These are phyloP conservation scores for Panicum virgatum DNA, from an alignment of 202 grass and related monocot species.

Conservation along the genomic window DNA sequence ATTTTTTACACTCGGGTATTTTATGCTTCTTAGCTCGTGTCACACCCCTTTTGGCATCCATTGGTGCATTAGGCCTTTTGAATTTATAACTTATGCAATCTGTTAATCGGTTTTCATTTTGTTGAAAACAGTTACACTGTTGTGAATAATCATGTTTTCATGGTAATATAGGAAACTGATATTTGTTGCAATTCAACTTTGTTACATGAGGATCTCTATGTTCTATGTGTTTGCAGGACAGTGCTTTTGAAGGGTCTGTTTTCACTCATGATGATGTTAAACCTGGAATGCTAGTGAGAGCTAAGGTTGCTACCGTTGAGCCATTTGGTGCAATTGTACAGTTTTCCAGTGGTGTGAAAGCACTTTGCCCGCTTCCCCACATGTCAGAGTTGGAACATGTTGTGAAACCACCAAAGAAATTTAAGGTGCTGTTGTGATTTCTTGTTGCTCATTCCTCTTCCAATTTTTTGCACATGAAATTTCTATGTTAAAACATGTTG, in stretches of 20 bases:
- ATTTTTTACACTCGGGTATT: constrained; percentile 21
- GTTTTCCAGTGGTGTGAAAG: constrained; percentile 95
- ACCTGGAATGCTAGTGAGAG: constrained; percentile 90
- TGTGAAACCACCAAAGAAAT: constrained; percentile 90
- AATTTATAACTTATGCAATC: too few relatives aligned
- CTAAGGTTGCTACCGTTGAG: constrained; percentile 76
- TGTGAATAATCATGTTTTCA: neutral
- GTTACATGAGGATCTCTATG: constrained; percentile 11
- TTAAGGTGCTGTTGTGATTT: constrained; percentile 63
- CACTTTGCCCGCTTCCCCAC: constrained; percentile 85
- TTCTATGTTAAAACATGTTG: constrained; percentile 22
- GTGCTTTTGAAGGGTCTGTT: constrained; percentile 96
- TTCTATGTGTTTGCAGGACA: constrained; percentile 60
- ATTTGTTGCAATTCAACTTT: neutral
- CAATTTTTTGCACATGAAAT: constrained; percentile 2
- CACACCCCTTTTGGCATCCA: neutral
- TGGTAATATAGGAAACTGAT: neutral
- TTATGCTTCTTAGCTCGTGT: neutral
- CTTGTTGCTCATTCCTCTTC: constrained; percentile 14
- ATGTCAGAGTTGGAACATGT: constrained; percentile 91
- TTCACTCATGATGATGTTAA: constrained; percentile 99
- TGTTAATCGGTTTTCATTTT: neutral
- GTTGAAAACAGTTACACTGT: neutral
- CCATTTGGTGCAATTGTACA: constrained; percentile 77
- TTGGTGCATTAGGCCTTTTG: too few relatives aligned